Conservation (phyloP, 1,284 basidiomycete genomes). For the Leccinum colubrinum region DNA sequence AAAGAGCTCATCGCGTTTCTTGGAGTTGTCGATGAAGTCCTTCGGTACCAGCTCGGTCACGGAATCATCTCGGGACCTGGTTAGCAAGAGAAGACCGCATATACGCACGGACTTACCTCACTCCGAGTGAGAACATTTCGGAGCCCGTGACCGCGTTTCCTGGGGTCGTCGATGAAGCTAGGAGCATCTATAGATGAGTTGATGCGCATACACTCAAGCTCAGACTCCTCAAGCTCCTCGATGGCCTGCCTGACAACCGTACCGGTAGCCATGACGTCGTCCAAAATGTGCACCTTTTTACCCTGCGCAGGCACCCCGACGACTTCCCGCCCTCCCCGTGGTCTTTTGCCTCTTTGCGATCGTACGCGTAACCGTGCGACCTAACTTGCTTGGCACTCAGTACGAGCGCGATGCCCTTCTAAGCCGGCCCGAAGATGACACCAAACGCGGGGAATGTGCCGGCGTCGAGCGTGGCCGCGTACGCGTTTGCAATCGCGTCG, state of each 20-base stretch:
- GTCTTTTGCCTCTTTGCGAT: slow-evolving; percentile 94
- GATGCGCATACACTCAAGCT: too few relatives aligned
- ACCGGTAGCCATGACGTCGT: slow-evolving; percentile 97
- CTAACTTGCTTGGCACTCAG: slow-evolving; percentile 67
- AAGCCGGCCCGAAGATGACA: slow-evolving; percentile 94
- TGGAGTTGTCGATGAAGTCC: too few relatives aligned
- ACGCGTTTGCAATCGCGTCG: too few relatives aligned
- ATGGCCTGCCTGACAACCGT: slow-evolving; percentile 88
- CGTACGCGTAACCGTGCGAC: slow-evolving; percentile 84
- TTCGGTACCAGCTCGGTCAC: too few relatives aligned
- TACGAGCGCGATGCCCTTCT: slow-evolving; percentile 80
- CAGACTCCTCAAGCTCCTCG: slow-evolving; percentile 28
- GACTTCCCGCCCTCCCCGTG: slow-evolving; percentile 96
- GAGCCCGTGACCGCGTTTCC: too few relatives aligned
- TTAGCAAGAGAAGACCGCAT: too few relatives aligned
- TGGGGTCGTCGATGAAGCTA: too few relatives aligned
- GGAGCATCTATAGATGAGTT: too few relatives aligned
- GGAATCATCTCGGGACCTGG: too few relatives aligned
- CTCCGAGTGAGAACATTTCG: too few relatives aligned
- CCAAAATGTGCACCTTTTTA: slow-evolving; percentile 83
- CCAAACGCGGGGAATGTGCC: slow-evolving; percentile 71
- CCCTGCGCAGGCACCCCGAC: slow-evolving; percentile 85
- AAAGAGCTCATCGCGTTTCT: too few relatives aligned
- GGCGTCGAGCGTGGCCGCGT: slow-evolving; percentile 32
- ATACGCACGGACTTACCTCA: too few relatives aligned